Conservation (phyloP, 2,329 filamentous ascomycete genomes). For the Kalaharituber pfeilii region DNA sequence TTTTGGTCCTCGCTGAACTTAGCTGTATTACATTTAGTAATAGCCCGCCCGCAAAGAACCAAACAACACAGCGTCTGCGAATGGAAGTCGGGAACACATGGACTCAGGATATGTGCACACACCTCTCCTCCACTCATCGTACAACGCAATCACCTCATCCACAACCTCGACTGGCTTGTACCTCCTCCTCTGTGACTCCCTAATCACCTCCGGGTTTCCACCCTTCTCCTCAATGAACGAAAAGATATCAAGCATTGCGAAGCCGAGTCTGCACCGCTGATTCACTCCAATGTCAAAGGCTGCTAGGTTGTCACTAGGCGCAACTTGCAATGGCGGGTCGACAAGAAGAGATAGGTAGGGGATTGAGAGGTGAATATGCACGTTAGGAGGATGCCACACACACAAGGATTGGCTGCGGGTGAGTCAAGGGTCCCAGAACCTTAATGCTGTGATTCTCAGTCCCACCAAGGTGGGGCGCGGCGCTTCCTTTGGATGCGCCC, state of each 20-base stretch:
- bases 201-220: conserved; percentile 78
- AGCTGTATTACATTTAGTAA: conserved; percentile 29
- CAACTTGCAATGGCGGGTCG: too few species aligned
- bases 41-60: background rate
- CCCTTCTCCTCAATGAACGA: conserved; percentile 76
- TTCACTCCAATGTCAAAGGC: too few species aligned
- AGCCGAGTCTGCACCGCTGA: background rate
- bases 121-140: conserved; percentile 42
- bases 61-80: background rate
- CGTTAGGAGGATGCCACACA: too few species aligned
- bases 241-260: conserved; percentile 53
- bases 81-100: background rate
- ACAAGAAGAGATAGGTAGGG: too few species aligned
- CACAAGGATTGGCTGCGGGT: too few species aligned
- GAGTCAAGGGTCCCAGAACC: too few species aligned
- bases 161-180: conserved; percentile 67
- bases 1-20: conserved; percentile 66
- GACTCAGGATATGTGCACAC: conserved; percentile 8
- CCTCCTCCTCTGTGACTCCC: conserved; percentile 73
- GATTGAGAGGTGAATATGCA: background rate
- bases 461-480: too few species aligned
- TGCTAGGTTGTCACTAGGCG: too few species aligned
- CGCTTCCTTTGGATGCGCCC: too few species aligned
- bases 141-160: conserved; percentile 76
- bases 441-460: too few species aligned